A percentile compares a stretch with the other conserved stretches of the same genome.
phyloP scores from a whole-genome alignment of 805 yeast genomes.

The Tetrapisispora iriomotensis region DNA sequence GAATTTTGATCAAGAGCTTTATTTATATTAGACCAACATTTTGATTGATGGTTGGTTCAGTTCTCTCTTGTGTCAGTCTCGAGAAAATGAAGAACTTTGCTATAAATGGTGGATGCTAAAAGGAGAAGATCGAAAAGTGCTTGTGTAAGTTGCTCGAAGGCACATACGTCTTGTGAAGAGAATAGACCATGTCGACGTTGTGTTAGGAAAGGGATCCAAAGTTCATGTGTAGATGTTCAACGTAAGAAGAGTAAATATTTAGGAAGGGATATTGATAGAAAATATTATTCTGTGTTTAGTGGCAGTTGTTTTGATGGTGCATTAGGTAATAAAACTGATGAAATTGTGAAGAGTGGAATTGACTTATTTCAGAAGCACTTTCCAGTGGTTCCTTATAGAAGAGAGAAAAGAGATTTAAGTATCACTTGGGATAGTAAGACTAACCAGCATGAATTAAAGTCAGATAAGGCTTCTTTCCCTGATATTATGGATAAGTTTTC shows the following conservation, averaged over 20 bases:
- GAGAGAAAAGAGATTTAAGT: conserved; percentile 5
- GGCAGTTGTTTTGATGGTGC: conserved; percentile 18
- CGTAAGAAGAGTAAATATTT: conserved; percentile 77
- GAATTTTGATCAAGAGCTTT: too few species aligned
- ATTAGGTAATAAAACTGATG: conserved; percentile 22
- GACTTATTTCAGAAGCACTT: conserved; percentile 24
- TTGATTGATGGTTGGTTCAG: too few species aligned
- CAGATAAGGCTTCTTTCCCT: conserved; percentile 41
- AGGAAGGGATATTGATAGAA: conserved; percentile 43
- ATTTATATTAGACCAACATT: too few species aligned
- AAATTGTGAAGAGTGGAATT: conserved; percentile 17
- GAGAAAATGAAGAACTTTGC: too few species aligned
- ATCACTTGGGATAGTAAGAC: conserved; percentile 37
- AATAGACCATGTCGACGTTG: conserved; percentile 77
- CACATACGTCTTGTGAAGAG: conserved; percentile 87
- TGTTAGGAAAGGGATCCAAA: conserved; percentile 52
- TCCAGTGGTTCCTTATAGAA: conserved; percentile 24
- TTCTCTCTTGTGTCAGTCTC: too few species aligned
- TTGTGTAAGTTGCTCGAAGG: conserved; percentile 80
- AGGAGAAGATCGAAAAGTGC: conserved; percentile 55
- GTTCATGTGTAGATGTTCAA: conserved; percentile 80
- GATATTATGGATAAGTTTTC: conserved; percentile 35
- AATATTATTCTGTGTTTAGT: conserved; percentile 11
- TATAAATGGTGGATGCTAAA: neutral
- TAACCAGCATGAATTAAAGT: conserved; percentile 62